phyloP scores from a whole-genome alignment of 2,329 filamentous ascomycete genomes.

The Fusarium cyanostomum region DNA sequence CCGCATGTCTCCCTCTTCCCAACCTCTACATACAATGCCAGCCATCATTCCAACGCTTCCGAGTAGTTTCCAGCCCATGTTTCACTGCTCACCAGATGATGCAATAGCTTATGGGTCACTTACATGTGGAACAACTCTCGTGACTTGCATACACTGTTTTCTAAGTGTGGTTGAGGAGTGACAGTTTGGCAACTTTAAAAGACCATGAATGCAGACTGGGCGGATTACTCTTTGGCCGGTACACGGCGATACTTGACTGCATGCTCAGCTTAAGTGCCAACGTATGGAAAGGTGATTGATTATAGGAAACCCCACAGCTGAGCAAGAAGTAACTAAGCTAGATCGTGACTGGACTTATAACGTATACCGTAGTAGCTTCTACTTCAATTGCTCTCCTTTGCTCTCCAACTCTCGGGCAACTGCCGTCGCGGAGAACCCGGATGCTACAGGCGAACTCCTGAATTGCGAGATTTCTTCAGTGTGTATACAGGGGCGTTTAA shows the following conservation, averaged over 20 bases:
- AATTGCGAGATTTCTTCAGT: conserved; percentile 52
- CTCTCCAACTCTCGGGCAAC: too few relatives aligned
- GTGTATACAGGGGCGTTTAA: conserved; percentile 49
- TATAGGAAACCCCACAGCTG: too few relatives aligned
- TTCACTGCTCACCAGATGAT: conserved; percentile 5
- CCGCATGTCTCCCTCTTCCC: conserved; percentile 2
- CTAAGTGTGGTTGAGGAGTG: too few relatives aligned
- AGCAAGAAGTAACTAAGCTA: too few relatives aligned
- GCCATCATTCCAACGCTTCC: conserved; percentile 14
- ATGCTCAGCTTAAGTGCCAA: neutral
- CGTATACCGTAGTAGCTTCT: too few relatives aligned
- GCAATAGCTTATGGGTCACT: neutral
- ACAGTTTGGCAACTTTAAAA: too few relatives aligned
- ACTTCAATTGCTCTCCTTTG: too few relatives aligned
- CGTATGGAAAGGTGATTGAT: neutral
- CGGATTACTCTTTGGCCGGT: neutral
- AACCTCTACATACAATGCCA: conserved; percentile 3
- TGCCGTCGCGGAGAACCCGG: conserved; percentile 6
- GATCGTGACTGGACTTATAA: too few relatives aligned
- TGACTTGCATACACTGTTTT: too few relatives aligned
- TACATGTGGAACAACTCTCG: neutral
- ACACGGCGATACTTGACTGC: neutral
- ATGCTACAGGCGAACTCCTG: conserved; percentile 42
- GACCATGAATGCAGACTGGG: neutral
- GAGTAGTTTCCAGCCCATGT: conserved; percentile 9